phyloP scores from a whole-genome alignment of 768 basidiomycete species.

The Gelatoporia subvermispora region DNA sequence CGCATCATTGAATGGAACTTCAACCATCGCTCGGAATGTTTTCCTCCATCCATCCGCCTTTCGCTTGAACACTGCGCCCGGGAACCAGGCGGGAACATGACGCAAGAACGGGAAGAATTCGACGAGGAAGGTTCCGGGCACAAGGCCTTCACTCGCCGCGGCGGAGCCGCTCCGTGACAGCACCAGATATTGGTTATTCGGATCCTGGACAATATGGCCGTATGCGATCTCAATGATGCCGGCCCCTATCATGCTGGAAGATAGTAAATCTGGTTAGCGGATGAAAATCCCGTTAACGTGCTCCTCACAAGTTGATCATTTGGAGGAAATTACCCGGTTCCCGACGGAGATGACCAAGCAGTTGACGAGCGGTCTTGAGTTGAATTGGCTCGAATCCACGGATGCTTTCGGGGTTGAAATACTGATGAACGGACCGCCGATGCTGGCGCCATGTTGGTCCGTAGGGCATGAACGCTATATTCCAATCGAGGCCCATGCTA shows the following conservation, averaged over 20 bases:
- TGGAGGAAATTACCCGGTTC: slow-evolving; percentile 32
- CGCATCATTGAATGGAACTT: slow-evolving; percentile 9
- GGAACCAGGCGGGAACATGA: slow-evolving; percentile 13
- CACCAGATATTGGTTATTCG: background rate
- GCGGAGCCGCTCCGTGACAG: slow-evolving; percentile 3
- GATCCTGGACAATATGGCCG: background rate
- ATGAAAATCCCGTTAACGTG: background rate
- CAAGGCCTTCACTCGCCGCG: slow-evolving; percentile 3
- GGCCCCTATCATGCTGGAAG: slow-evolving; percentile 1
- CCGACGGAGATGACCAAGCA: slow-evolving; percentile 28
- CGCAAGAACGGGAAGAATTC: slow-evolving; percentile 21
- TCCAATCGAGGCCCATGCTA: slow-evolving; percentile 36
- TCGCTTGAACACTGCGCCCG: slow-evolving; percentile 12
- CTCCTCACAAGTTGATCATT: slow-evolving; percentile 31
- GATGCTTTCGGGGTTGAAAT: slow-evolving; percentile 33
- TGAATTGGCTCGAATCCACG: slow-evolving; percentile 27
- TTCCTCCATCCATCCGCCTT: slow-evolving; percentile 7
- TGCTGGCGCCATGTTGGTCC: slow-evolving; percentile 36
- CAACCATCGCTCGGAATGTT: slow-evolving; percentile 7
- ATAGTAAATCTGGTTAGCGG: background rate
- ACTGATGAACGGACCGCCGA: slow-evolving; percentile 36
- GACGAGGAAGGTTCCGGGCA: slow-evolving; percentile 25
- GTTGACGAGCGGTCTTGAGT: slow-evolving; percentile 20
- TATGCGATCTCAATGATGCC: background rate
- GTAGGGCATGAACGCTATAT: slow-evolving; percentile 36